Conservation (phyloP, 768 basidiomycete species). For the Rhizopogon sp. region DNA sequence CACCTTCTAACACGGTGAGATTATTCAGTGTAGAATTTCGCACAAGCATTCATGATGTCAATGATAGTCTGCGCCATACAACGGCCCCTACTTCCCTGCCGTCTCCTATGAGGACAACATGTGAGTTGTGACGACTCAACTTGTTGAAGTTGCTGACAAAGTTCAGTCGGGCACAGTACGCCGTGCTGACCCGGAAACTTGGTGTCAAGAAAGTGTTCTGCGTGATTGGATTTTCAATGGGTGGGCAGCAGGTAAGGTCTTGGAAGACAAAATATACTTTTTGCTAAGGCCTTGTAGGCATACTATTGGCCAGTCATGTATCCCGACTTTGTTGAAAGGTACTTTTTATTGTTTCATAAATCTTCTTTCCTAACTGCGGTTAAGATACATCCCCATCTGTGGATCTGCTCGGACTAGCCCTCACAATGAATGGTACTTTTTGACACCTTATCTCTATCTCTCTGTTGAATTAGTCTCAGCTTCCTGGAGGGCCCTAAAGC, state of each 20-base stretch:
- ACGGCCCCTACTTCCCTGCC: conserved; percentile 54
- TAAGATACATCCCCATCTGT: conserved; percentile 47
- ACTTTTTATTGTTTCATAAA: not conserved
- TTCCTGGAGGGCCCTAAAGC: conserved; percentile 59
- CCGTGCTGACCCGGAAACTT: conserved; percentile 44
- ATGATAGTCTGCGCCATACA: conserved; percentile 46
- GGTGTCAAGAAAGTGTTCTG: conserved; percentile 39
- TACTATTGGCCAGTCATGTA: conserved; percentile 55
- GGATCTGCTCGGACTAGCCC: conserved; percentile 52
- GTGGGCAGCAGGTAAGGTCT: conserved; percentile 40
- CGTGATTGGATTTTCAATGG: conserved; percentile 57
- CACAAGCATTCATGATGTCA: not conserved
- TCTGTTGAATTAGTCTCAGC: conserved; percentile 22
- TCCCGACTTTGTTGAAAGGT: conserved; percentile 50
- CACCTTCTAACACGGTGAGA: conserved; percentile 48
- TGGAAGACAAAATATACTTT: not conserved
- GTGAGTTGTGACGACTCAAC: conserved; percentile 24
- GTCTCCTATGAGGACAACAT: conserved; percentile 56
- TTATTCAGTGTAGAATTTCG: not conserved
- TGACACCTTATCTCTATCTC: not conserved
- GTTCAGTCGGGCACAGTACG: conserved; percentile 48
- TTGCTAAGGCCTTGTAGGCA: conserved; percentile 27
- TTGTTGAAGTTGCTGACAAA: not conserved
- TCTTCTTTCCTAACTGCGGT: not conserved
- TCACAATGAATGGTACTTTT: conserved; percentile 47